phyloP scores from a whole-genome alignment of 495 filamentous ascomycete genomes.

The Massariosphaeria phaeospora region DNA sequence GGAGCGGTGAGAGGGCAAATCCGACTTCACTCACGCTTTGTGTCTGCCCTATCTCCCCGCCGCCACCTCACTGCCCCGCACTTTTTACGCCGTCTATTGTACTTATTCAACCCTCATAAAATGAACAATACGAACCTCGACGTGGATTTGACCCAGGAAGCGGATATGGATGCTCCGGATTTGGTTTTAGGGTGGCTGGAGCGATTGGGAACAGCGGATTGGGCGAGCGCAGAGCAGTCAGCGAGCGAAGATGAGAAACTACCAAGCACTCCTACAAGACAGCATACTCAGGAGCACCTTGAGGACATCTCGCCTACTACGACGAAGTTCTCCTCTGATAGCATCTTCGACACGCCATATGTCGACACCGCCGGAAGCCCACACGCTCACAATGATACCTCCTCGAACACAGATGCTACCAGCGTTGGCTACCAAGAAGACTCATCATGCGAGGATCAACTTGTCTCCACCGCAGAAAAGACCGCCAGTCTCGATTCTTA shows the following conservation, averaged over 20 bases:
- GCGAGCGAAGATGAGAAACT: not conserved
- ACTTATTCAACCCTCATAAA: no score
- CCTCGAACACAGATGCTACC: not conserved
- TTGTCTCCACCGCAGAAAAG: not conserved
- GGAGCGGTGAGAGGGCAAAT: no score
- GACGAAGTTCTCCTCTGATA: conserved; percentile 9
- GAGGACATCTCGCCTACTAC: conserved; percentile 11
- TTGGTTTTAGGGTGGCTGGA: not conserved
- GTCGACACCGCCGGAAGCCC: not conserved
- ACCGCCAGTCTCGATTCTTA: not conserved
- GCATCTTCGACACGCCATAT: conserved; percentile 9
- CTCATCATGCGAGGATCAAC: not conserved
- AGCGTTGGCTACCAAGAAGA: not conserved
- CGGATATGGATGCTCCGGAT: not conserved
- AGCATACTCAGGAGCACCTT: not conserved
- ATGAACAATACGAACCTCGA: no score
- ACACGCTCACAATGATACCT: not conserved
- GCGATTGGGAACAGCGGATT: not conserved
- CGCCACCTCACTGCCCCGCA: no score
- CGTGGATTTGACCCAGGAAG: not conserved
- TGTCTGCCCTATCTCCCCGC: no score
- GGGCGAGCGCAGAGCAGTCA: not conserved
- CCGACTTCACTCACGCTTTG: no score
- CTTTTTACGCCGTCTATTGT: no score
- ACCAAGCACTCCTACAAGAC: not conserved